These are phyloP conservation scores for Epichloe elymi DNA, from an alignment of 2,329 filamentous ascomycete species.

Conservation along the genomic window DNA sequence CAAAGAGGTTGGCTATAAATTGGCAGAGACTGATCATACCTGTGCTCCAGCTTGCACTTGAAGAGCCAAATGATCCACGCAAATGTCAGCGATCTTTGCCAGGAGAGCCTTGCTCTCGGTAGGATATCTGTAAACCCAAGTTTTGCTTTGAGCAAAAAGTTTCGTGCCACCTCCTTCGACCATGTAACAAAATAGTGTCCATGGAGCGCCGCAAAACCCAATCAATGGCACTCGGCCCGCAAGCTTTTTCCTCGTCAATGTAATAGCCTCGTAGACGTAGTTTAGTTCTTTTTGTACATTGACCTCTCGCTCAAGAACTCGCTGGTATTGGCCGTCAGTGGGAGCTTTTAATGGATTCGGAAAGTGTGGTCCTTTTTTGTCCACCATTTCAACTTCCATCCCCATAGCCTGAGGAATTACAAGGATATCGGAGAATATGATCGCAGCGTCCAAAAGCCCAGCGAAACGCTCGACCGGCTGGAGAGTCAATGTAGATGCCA, in stretches of 20 bases:
- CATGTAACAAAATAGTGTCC: conserved; percentile 98
- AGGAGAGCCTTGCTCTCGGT: conserved; percentile 68
- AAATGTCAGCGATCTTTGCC: conserved; percentile 85
- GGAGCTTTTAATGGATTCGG: conserved; percentile 70
- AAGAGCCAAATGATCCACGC: conserved; percentile 83
- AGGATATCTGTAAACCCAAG: conserved; percentile 87
- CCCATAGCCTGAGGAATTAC: conserved; percentile 97
- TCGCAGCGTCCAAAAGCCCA: conserved; percentile 86
- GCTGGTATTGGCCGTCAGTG: conserved; percentile 67
- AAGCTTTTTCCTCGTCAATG: conserved; percentile 77
- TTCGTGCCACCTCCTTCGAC: conserved; percentile 95
- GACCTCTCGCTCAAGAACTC: conserved; percentile 65
- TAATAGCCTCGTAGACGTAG: conserved; percentile 95
- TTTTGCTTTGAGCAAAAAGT: conserved; percentile 87
- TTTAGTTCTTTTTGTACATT: conserved; percentile 73
- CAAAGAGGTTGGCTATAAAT: not conserved
- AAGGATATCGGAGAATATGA: conserved; percentile 97
- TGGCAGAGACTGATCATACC: conserved; percentile 28
- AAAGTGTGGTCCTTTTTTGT: conserved; percentile 94
- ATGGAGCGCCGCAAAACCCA: conserved; percentile 93
- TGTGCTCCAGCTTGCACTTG: conserved; percentile 92
- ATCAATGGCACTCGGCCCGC: conserved; percentile 81
- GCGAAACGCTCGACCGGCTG: conserved; percentile 88
- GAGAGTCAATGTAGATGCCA: conserved; percentile 84
- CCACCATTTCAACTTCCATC: conserved; percentile 97